Conservation (phyloP, 2,329 filamentous ascomycete genomes). For the Bipolaris sorokiniana region DNA sequence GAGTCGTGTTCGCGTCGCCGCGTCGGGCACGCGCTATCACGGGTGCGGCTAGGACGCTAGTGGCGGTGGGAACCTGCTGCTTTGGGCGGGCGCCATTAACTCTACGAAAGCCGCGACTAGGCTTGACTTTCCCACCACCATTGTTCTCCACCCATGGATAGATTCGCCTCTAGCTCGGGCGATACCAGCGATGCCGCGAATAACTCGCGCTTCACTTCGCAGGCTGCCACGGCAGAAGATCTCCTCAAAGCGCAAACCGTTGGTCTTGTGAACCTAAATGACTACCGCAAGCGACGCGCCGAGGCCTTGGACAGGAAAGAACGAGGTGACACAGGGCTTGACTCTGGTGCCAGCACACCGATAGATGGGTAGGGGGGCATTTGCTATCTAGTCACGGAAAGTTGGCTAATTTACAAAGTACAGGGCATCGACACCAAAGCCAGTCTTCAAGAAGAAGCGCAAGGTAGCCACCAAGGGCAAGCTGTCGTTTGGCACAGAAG, state of each 20-base stretch:
- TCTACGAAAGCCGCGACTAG: neutral
- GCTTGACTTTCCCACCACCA: neutral
- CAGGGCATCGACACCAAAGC: conserved; percentile 61
- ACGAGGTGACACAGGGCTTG: conserved; percentile 73
- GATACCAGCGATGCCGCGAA: conserved; percentile 35
- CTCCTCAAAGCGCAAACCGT: conserved; percentile 85
- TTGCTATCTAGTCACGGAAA: neutral
- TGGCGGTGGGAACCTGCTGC: conserved; percentile 7
- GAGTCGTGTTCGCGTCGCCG: conserved; percentile 14
- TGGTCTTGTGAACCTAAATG: conserved; percentile 87
- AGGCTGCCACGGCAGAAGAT: conserved; percentile 78
- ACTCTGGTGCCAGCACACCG: conserved; percentile 60
- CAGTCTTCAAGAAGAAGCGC: conserved; percentile 63
- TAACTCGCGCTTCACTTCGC: conserved; percentile 71
- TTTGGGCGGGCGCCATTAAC: conserved; percentile 14
- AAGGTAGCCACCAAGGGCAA: conserved; percentile 62
- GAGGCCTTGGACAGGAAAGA: conserved; percentile 93
- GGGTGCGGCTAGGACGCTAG: conserved; percentile 19
- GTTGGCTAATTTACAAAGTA: conserved; percentile 62
- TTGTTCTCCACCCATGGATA: conserved; percentile 33
- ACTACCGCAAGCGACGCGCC: conserved; percentile 94
- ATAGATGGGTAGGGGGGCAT: conserved; percentile 62
- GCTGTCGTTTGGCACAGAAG: conserved; percentile 73
- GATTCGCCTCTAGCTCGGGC: conserved; percentile 29
- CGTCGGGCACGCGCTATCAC: conserved; percentile 32